Evolutionary conservation across 2,329 filamentous ascomycete species (phyloP), one percentile per base, ranked within the genome.

Genomic region (Fusarium domesticum): DNA sequence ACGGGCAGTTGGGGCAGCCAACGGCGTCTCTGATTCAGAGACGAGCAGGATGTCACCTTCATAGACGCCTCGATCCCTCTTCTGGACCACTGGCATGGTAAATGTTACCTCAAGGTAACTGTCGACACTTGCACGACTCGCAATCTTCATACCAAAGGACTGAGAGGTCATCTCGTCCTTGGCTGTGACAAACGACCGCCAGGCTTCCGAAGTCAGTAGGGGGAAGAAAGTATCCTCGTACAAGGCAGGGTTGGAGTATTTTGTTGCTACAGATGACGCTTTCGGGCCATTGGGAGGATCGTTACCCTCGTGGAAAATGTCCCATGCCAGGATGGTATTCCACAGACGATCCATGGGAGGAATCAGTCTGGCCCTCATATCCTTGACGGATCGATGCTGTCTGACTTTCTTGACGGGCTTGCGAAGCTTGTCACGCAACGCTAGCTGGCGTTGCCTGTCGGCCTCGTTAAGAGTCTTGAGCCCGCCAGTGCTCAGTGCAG

Each of bases 221-320:
- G 92, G 91, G 54, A 95, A 84, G 66, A 98, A 98, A 0, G 90
- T 96, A 47, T 81, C 77, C 64, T 95, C 88, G 64, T 98, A 98
- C 38, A 87, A 83, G 34, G 72, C 71, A 1, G 90, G 87, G 55
- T 89, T 84, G 19, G 74, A 67, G 67, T 96, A 98, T 1, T 81
- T 81, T 49, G 88, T 85, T 5, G 85, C 83, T 10, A 98, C 92
- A 42, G 81, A 75, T 36, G 77, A 81, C 61, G 92, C 95, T 35
- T 81, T 76, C 37, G 84, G 83, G 14, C 81, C 81, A 39, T 81
- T 84, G 0, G 93, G 91, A 6, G 93, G 93, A 47, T 91, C 87
- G 59, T 91, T 89, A 19, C 90, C 89, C 35, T 83, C 74, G 60
- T 96, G 87, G 66, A 96, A 98, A 54, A 95, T 95, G 54, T 98